A percentile compares a stretch with the other conserved stretches of the same genome.
phyloP scores from a whole-genome alignment of 352 stramenopile genomes.

The Phytopythium vexans region DNA sequence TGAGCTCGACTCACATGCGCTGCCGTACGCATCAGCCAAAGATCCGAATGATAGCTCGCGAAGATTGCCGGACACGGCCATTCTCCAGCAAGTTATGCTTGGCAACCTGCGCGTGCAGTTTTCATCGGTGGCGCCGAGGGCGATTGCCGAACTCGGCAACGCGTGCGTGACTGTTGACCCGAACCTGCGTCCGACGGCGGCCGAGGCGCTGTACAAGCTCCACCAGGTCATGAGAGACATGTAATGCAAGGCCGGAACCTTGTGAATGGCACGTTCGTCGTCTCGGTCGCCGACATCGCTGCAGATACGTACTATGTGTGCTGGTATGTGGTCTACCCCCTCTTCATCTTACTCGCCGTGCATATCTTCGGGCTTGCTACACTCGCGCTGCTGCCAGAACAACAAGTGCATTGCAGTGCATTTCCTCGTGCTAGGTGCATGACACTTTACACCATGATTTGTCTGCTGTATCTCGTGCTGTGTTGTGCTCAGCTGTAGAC shows the following conservation, averaged over 20 bases:
- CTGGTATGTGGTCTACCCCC: too few relatives aligned
- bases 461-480: too few relatives aligned
- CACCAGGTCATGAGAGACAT: conserved; percentile 20
- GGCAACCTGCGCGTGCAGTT: conserved; percentile 31
- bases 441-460: too few relatives aligned
- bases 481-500: too few relatives aligned
- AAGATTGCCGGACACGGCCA: conserved; percentile 12
- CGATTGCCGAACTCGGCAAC: conserved; percentile 16
- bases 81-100: conserved; percentile 29
- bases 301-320: too few relatives aligned
- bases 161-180: conserved; percentile 25
- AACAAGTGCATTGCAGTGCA: too few relatives aligned
- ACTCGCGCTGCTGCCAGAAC: too few relatives aligned
- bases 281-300: too few relatives aligned
- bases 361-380: too few relatives aligned
- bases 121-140: conserved; percentile 13
- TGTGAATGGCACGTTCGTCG: too few relatives aligned
- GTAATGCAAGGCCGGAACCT: conserved; percentile 1
- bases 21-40: conserved; percentile 23
- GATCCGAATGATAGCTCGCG: conserved; percentile 10
- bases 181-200: conserved; percentile 18
- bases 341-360: too few relatives aligned
- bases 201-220: conserved; percentile 34
- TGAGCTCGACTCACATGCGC: conserved; percentile 19
- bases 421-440: too few relatives aligned